phyloP scores from a whole-genome alignment of 805 yeast species.

The Candida dajiaensis region DNA sequence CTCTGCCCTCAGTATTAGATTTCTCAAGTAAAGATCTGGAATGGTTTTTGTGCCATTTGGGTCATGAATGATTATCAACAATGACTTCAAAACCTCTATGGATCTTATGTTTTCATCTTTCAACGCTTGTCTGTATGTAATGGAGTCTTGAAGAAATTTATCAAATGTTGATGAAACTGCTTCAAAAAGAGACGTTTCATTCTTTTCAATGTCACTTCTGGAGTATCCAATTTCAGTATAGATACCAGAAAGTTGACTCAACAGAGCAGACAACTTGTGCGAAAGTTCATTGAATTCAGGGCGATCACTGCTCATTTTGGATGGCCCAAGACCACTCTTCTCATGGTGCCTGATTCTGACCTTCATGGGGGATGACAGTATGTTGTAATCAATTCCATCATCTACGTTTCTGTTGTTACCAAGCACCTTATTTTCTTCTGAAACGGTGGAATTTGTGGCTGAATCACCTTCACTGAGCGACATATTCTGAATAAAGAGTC shows the following conservation, averaged over 20 bases:
- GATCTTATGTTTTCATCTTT: conserved; percentile 24
- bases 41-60: conserved; percentile 33
- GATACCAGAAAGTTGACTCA: conserved; percentile 37
- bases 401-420: conserved; percentile 1
- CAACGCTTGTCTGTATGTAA: conserved; percentile 29
- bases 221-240: conserved; percentile 53
- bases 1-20: conserved; percentile 23
- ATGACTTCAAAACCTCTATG: conserved; percentile 23
- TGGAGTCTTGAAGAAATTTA: conserved; percentile 33
- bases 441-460: neutral
- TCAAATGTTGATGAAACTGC: conserved; percentile 44
- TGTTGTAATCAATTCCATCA: conserved; percentile 15
- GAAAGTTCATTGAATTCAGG: conserved; percentile 15
- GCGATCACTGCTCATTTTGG: conserved; percentile 4
- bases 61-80: conserved; percentile 30
- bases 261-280: conserved; percentile 11
- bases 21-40: conserved; percentile 36
- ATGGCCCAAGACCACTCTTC: neutral
- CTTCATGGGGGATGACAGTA: conserved; percentile 23
- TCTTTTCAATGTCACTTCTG: conserved; percentile 39
- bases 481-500: neutral
- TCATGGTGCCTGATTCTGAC: conserved; percentile 5
- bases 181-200: conserved; percentile 44
- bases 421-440: neutral
- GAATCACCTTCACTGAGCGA: neutral